A percentile compares a stretch with the other conserved stretches of the same genome.
Evolutionary conservation across 352 stramenopile genomes (phyloP).

Genomic region (Pythium rhizo-oryzae): DNA sequence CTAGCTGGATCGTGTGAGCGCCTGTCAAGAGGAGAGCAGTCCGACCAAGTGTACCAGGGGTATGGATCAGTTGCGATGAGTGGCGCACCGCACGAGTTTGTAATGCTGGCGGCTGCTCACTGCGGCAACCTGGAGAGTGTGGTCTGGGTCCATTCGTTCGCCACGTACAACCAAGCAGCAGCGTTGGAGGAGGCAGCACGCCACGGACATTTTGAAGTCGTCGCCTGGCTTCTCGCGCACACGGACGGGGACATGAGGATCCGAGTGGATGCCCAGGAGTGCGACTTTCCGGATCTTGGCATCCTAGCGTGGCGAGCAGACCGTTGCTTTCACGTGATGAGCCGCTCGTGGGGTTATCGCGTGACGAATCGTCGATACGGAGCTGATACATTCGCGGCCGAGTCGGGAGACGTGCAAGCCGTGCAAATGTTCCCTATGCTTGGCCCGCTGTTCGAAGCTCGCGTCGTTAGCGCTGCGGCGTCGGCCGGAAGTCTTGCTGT

Average conservation of each 20-base stretch:
- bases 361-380: background rate
- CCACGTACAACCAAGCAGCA: background rate
- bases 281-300: background rate
- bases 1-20: background rate
- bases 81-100: background rate
- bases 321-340: background rate
- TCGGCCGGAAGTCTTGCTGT: background rate
- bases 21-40: background rate
- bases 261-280: background rate
- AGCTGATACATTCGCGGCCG: background rate
- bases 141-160: constrained; percentile 3
- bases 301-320: background rate
- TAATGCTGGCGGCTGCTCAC: constrained; percentile 1
- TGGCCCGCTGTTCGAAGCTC: background rate
- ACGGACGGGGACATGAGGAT: background rate
- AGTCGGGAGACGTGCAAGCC: background rate
- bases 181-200: background rate
- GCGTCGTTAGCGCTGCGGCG: background rate
- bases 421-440: background rate
- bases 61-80: background rate
- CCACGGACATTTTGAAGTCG: background rate
- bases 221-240: constrained; percentile 4
- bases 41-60: background rate
- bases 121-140: constrained; percentile 2
- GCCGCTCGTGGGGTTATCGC: background rate